Conservation (phyloP, 768 basidiomycete species). For the Gloeopeniophorella convolvens region DNA sequence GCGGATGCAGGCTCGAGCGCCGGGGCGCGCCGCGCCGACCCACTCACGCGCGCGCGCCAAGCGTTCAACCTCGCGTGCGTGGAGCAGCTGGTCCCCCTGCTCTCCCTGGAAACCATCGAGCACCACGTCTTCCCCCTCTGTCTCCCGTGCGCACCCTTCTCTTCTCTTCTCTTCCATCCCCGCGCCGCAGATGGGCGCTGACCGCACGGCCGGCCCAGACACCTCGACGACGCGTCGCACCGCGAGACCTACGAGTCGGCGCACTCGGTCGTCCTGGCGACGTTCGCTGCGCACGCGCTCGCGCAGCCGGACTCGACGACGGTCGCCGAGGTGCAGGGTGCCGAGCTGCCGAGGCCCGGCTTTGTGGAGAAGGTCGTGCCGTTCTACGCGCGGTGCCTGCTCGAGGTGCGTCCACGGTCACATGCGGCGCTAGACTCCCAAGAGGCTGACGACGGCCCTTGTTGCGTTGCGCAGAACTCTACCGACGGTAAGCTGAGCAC, state of each 20-base stretch:
- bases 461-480: constrained; percentile 62
- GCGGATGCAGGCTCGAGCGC: constrained; percentile 1
- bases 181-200: too few relatives aligned
- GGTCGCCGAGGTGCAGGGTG: constrained; percentile 3
- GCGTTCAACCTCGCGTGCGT: constrained; percentile 63
- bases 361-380: constrained; percentile 59
- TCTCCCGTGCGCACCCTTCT: constrained; percentile 47
- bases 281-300: constrained; percentile 58
- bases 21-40: background rate
- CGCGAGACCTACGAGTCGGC: constrained; percentile 83
- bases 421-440: too few relatives aligned
- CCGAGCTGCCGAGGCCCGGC: constrained; percentile 6
- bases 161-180: constrained; percentile 3
- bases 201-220: constrained; percentile 33
- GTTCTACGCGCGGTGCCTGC: constrained; percentile 64
- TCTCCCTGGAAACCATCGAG: constrained; percentile 48
- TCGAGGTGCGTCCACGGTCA: constrained; percentile 58
- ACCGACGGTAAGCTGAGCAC: constrained; percentile 52
- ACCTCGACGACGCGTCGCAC: constrained; percentile 49
- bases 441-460: too few relatives aligned
- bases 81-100: constrained; percentile 67
- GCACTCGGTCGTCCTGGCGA: constrained; percentile 74
- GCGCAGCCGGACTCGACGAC: constrained; percentile 11
- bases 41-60: constrained; percentile 26
- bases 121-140: constrained; percentile 54